Evolutionary conservation across 129 eudicot genomes (phyloP), one percentile per base, ranked within the genome.

Genomic region (Lactuca sativa): DNA sequence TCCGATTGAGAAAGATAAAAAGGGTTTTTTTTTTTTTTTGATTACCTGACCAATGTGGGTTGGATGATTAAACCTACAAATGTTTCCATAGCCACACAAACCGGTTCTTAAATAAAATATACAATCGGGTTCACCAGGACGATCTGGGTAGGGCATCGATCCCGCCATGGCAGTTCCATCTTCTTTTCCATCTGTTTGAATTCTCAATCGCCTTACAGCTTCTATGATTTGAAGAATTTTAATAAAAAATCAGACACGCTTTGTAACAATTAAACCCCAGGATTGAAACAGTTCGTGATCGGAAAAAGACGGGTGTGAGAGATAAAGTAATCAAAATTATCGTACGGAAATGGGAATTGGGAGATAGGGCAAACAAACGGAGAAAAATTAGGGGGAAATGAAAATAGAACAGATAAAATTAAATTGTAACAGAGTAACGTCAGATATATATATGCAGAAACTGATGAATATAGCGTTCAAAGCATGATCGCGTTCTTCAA

Each of bases 51-150:
- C 82, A 61, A 71, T 59, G 75, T 72, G 67, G 70, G 85, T 54
- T 37, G 98, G 98, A 75, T 92, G 98, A 75, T 92, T 92, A 64
- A 86, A 92, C 65, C 95, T 85, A 52, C 98, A 92, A 77, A 70
- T 84, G 64, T 70, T 76, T 51, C 96, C 98, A 81, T 88, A 92
- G 6, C 95, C 91, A 74, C 98, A 92, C 51, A 63, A 34, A 49
- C 98, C 96, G 62, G 89, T 88, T 77, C 91, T 84, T 77, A 92
- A 6, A 64, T 80, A 92, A 71, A 67, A 84, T 55, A 84, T 75
- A 69, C 98, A 92, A 77, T 92, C 90, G 0, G 98, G 98, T 70
- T 92, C 96, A 16, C 96, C 96, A 0, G 95, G 98, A 14, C 98
- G 86, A 76, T 85, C 95, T 7, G 98, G 98, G 67, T 80, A 90